Base-by-base conservation (phyloP, 345 rosid genomes). In the Aquilaria malaccensis region DNA sequence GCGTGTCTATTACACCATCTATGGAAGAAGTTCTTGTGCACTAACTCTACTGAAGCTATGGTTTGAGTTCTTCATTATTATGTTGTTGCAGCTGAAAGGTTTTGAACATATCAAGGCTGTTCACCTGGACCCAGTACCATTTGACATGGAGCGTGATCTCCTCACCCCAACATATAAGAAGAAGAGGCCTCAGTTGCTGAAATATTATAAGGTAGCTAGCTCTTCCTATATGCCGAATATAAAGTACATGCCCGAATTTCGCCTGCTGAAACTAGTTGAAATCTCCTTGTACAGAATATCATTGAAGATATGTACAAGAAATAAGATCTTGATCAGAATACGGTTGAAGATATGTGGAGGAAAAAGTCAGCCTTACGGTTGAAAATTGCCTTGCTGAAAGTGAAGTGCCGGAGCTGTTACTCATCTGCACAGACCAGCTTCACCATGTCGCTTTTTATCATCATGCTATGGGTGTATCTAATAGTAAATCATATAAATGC, bases 121-220 rank as follows among this genome's bases (percentile, higher is more conserved):
- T 45, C 95, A 89, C 73, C 84, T 89, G 22, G 97, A 89, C 52
- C 88, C 97, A 0, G 85, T 69, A 55, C 80, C 95, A 51, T 89
- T 89, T 30, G 92, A 85, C 68, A 76, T 85, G 75, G 92, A 85
- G 11, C 89, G 85, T 0, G 90, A 87, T 52, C 85, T 89, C 50
- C 89, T 87, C 33, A 87, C 97, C 30, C 97, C 97, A 2, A 89
- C 97, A n/a, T 89, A 63, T 63, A 89, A 89, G 86, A 89, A 83
- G 79, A 89, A 85, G 81, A 79, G 97, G 68, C 95, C 95, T 10
- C 97, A 89, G 45, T 71, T 89, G 71, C 87, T 79, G 65, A 81
- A 89, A 77, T 69, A 77, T 75, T 89, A 87, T 65, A 83, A 85
- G 97, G 95, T 87, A 72, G 46, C n/a, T 31, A 9, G 54, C 48